phyloP scores from a whole-genome alignment of 768 basidiomycete species.

The Suillus placidus region DNA sequence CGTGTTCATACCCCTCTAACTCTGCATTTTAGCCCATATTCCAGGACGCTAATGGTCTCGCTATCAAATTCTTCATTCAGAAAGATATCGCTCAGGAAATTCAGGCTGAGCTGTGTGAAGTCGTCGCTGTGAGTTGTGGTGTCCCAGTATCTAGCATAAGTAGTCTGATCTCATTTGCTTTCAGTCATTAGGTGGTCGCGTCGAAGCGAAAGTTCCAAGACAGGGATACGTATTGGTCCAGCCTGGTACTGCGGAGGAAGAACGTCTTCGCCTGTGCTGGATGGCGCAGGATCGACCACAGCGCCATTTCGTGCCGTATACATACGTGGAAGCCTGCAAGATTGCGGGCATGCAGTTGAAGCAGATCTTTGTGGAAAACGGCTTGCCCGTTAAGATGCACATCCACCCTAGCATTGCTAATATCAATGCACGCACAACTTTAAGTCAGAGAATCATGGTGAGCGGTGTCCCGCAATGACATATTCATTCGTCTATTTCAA shows the following conservation, averaged over 20 bases:
- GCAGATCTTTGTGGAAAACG: constrained; percentile 75
- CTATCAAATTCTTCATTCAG: constrained; percentile 84
- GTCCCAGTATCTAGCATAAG: constrained; percentile 4
- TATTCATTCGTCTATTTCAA: constrained; percentile 1
- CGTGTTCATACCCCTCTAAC: not conserved
- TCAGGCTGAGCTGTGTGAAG: constrained; percentile 73
- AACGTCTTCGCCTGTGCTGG: constrained; percentile 79
- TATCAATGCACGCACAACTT: constrained; percentile 65
- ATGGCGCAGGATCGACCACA: constrained; percentile 68
- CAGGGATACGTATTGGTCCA: constrained; percentile 76
- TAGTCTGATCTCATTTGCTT: constrained; percentile 10
- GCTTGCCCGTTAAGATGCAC: constrained; percentile 70
- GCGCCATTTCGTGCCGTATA: constrained; percentile 77
- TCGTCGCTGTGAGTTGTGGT: constrained; percentile 55
- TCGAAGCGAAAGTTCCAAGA: constrained; percentile 77
- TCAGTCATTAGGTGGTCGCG: constrained; percentile 73
- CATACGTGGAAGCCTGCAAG: constrained; percentile 84
- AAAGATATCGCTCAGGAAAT: constrained; percentile 71
- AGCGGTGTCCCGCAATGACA: constrained; percentile 19
- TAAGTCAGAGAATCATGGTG: constrained; percentile 75
- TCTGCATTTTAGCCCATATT: constrained; percentile 59
- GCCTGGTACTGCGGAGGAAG: constrained; percentile 67
- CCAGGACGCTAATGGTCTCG: constrained; percentile 64
- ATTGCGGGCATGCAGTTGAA: constrained; percentile 71
- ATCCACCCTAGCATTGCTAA: constrained; percentile 83